Evolutionary conservation across 2,329 filamentous ascomycete genomes (phyloP).

Genomic region (Pseudodiploospora longispora): DNA sequence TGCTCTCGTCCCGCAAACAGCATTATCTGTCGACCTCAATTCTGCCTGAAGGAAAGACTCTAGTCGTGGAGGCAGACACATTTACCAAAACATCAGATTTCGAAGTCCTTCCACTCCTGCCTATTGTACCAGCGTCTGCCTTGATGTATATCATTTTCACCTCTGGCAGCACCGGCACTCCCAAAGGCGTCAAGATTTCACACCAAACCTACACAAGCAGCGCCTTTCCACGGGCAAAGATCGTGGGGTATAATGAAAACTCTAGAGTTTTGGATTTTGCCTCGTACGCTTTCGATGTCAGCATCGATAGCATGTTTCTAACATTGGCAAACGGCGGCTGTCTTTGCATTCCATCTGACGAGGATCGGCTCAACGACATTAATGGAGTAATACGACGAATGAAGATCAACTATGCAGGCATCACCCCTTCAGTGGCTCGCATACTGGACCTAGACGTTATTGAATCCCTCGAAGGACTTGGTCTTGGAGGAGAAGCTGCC

Average conservation of each 20-base stretch:
- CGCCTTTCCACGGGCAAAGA: conserved; percentile 10
- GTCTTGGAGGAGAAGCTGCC: conserved; percentile 2
- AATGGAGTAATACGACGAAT: neutral
- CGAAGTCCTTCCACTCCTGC: neutral
- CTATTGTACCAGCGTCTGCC: neutral
- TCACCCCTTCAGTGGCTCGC: conserved; percentile 5
- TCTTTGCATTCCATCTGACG: conserved; percentile 13
- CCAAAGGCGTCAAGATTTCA: neutral
- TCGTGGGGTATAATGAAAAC: neutral
- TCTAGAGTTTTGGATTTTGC: conserved; percentile 2
- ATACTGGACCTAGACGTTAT: conserved; percentile 1
- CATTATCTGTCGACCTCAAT: too few relatives aligned
- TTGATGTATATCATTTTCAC: conserved; percentile 3
- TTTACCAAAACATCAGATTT: too few relatives aligned
- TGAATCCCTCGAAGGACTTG: neutral
- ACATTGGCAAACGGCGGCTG: conserved; percentile 9
- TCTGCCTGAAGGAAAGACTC: too few relatives aligned
- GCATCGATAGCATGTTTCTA: conserved; percentile 8
- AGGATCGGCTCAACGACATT: conserved; percentile 3
- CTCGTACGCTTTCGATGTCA: conserved; percentile 12
- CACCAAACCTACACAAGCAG: conserved; percentile 9
- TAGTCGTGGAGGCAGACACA: too few relatives aligned
- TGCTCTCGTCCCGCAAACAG: neutral
- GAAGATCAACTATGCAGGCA: neutral
- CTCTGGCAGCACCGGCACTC: neutral